These are phyloP conservation scores for Aspergillus sergii DNA, from an alignment of 2,329 filamentous ascomycete species.

Conservation along the genomic window DNA sequence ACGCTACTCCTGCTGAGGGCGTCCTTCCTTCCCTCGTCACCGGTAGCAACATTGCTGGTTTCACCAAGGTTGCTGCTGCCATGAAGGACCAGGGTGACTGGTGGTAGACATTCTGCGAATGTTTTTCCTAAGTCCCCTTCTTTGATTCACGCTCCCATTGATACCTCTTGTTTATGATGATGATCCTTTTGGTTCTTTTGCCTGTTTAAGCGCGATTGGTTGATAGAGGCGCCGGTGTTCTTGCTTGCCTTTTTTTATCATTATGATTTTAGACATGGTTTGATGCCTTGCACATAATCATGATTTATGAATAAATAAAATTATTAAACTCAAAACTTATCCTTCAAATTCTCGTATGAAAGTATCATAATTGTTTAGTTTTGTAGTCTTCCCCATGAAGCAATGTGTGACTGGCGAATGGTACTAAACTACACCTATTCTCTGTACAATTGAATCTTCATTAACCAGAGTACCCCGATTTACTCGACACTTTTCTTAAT, in stretches of 20 bases:
- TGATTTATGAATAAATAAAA: conserved; percentile 9
- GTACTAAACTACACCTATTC: not conserved
- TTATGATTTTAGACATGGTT: conserved; percentile 6
- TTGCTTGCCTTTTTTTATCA: not conserved
- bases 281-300: conserved; percentile 8
- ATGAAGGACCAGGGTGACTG: conserved; percentile 98
- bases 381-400: not conserved
- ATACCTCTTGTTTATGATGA: conserved; percentile 20
- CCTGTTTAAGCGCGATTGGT: conserved; percentile 22
- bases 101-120: conserved; percentile 56
- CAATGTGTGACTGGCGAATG: not conserved
- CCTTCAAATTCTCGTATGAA: not conserved
- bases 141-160: conserved; percentile 5
- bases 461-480: not conserved
- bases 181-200: conserved; percentile 24
- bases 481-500: not conserved
- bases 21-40: conserved; percentile 89
- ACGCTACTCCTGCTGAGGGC: conserved; percentile 74
- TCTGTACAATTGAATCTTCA: not conserved
- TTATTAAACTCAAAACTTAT: conserved; percentile 4
- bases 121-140: not conserved
- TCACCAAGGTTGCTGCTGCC: conserved; percentile 90
- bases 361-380: not conserved
- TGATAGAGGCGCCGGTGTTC: conserved; percentile 36
- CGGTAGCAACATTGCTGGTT: conserved; percentile 95